Base-by-base conservation (phyloP, 2,329 filamentous ascomycete species). In the Talaromyces sp. region DNA sequence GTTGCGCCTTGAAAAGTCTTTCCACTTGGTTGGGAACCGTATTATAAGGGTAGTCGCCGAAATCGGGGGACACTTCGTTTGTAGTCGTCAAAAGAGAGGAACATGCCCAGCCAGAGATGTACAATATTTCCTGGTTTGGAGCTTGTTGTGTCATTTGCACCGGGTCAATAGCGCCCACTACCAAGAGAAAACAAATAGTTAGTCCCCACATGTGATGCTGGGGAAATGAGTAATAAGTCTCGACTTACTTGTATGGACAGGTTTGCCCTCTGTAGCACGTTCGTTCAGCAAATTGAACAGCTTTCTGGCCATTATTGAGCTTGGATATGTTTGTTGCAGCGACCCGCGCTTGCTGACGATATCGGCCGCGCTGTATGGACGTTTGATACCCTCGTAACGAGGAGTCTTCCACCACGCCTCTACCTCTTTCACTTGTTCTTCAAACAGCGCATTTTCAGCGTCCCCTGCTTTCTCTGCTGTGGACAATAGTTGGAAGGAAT, bases 131-230 rank as follows among this genome's bases (percentile, higher is more conserved):
- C 72, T 97, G 94, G 76, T 97, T 89, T 5, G 89, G 84, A 15
- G 94, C 94, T 78, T 97, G 94, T 74, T 99, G 94, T 51, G 94
- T 96, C 94, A 99, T 97, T 77, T 99, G 94, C 10, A 97, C 86
- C n/a, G 94, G 94, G 70, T 99, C 94, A 75, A 99, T 95, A 60
- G 92, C 94, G 66, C 94, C 94, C 89, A 99, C 89, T 93, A n/a
- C n/a, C n/a, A n/a, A n/a, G 59, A 15, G 67, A 43, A 15, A 51
- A 48, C 2, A 15, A 51, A 48, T 1, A 13, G 57, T 59, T 43
- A 59, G 36, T 60, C 25, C 15, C 17, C 43, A 17, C 19, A 56
- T 39, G 19, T 35, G n/a, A 28, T 3, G 7, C 7, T 11, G 39
- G n/a, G n/a, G n/a, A 60, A 60, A 22, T 2, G 5, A 35, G n/a